phyloP scores from a whole-genome alignment of 345 rosid genomes.

The Boechera stricta region DNA sequence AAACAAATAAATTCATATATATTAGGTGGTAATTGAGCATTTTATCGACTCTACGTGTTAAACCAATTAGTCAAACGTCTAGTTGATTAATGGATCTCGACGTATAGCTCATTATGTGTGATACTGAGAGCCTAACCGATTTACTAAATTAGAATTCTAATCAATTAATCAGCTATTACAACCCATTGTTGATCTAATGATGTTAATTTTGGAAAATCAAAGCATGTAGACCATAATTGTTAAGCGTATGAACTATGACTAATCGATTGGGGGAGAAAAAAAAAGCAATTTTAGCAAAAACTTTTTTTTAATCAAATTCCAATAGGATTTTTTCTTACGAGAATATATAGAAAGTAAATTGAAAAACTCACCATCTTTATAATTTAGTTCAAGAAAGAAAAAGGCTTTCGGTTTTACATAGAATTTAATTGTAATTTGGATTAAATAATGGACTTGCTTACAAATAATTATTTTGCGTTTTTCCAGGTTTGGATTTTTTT shows the following conservation, averaged over 20 bases:
- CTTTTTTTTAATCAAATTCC: background rate
- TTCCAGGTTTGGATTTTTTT: background rate
- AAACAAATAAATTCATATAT: too few relatives aligned
- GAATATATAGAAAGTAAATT: background rate
- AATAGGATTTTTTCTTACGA: background rate
- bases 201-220: background rate
- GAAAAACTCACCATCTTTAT: background rate
- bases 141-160: background rate
- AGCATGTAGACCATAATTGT: background rate
- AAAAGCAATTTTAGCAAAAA: too few relatives aligned
- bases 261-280: background rate
- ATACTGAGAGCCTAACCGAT: background rate
- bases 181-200: background rate
- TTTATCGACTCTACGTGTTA: background rate
- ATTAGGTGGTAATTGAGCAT: too few relatives aligned
- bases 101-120: background rate
- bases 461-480: background rate
- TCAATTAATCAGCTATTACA: background rate
- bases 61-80: background rate
- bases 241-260: background rate
- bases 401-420: background rate
- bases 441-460: too few relatives aligned
- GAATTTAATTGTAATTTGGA: too few relatives aligned
- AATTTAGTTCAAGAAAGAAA: background rate
- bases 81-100: constrained; percentile 1